Conservation (phyloP, 495 filamentous ascomycete species). For the Neurospora cerealis region DNA sequence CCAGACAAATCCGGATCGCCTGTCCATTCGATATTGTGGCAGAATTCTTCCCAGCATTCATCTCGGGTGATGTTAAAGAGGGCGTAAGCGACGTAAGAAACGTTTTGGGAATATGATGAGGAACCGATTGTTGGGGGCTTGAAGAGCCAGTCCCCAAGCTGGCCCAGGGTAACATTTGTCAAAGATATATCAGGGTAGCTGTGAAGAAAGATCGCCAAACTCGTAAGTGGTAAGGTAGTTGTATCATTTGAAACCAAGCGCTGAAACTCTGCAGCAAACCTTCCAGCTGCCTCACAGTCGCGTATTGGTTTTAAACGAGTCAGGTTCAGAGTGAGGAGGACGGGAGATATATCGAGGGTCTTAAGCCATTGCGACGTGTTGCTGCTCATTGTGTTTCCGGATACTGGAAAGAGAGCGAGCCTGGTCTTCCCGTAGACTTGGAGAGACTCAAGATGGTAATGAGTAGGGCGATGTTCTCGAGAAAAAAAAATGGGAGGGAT, state of each 20-base stretch:
- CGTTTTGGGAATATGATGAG: too few species aligned
- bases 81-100: not conserved
- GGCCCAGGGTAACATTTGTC: not conserved
- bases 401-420: not conserved
- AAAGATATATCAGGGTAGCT: not conserved
- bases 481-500: not conserved
- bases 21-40: not conserved
- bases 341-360: not conserved
- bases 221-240: not conserved
- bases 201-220: not conserved
- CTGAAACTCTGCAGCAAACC: not conserved
- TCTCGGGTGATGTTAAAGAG: not conserved
- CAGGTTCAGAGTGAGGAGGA: not conserved
- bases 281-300: not conserved
- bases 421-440: not conserved
- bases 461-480: not conserved
- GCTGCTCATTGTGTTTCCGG: not conserved
- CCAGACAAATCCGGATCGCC: not conserved
- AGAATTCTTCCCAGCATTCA: not conserved
- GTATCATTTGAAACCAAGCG: not conserved
- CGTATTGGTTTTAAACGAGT: not conserved
- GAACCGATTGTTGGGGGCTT: too few species aligned
- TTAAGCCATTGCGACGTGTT: not conserved
- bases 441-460: not conserved
- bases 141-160: not conserved